These are phyloP conservation scores for Fusarium odoratissimum DNA, from an alignment of 2,329 filamentous ascomycete species.

Conservation along the genomic window DNA sequence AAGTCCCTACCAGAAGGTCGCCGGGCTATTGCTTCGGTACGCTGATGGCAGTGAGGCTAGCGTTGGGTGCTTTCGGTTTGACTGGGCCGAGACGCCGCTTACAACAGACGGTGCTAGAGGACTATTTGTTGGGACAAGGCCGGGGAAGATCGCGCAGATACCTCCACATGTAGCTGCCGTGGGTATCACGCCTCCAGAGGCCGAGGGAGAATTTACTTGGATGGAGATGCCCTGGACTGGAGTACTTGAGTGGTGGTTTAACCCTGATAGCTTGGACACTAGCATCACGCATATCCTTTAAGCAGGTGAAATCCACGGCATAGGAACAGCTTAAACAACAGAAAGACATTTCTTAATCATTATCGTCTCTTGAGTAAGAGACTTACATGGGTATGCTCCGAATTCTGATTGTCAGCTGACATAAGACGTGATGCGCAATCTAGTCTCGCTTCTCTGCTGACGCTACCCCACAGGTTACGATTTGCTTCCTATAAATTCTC, in stretches of 20 bases:
- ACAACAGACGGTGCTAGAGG: not conserved
- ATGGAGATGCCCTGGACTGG: slow-evolving; percentile 6
- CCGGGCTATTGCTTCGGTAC: not conserved
- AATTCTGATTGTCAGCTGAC: not conserved
- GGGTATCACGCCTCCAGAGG: rapidly evolving
- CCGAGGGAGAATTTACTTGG: not conserved
- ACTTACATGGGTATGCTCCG: not conserved
- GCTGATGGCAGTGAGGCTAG: not conserved
- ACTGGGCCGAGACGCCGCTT: not conserved
- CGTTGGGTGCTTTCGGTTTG: slow-evolving; percentile 13
- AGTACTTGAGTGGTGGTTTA: slow-evolving; percentile 22
- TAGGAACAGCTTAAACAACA: not conserved
- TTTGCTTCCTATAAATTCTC: not conserved
- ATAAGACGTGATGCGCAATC: not conserved
- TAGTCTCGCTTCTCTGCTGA: not conserved
- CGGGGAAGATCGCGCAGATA: not conserved
- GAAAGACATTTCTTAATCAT: not conserved
- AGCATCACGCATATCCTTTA: not conserved
- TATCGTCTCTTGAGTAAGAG: not conserved
- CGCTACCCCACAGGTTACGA: not conserved
- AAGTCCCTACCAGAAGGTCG: not conserved
- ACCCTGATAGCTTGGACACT: slow-evolving; percentile 4
- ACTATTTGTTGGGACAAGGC: not conserved
- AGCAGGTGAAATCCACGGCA: rapidly evolving
- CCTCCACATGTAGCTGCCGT: not conserved